A percentile compares a stretch with the other conserved stretches of the same genome.
Evolutionary conservation across 2,329 filamentous ascomycete species (phyloP).

Genomic region (Botryosphaeria agaves): DNA sequence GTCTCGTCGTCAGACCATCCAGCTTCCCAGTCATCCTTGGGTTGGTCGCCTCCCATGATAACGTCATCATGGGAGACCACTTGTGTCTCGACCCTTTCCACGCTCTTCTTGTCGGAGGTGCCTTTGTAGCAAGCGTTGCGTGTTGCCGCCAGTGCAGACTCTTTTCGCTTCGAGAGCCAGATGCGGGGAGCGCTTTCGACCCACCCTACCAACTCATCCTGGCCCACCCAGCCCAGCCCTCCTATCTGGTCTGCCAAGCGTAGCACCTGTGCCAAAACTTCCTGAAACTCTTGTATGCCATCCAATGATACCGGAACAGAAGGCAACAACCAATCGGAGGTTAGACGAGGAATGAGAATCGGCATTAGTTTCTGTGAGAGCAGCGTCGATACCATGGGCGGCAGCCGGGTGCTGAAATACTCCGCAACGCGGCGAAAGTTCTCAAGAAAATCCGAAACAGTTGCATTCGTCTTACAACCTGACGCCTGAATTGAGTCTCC

Average conservation of each 20-base stretch:
- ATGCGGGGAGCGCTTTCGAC: constrained; percentile 60
- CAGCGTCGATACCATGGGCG: constrained; percentile 27
- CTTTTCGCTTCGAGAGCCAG: constrained; percentile 74
- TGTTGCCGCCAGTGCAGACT: constrained; percentile 59
- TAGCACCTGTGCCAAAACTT: constrained; percentile 45
- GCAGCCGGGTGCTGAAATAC: constrained; percentile 34
- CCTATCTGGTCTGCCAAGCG: constrained; percentile 48
- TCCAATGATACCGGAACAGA: constrained; percentile 59
- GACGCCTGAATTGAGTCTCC: constrained; percentile 16
- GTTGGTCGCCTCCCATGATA: constrained; percentile 34
- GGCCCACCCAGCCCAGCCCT: constrained; percentile 42
- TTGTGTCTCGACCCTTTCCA: constrained; percentile 75
- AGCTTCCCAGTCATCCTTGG: constrained; percentile 52
- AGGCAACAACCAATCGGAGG: constrained; percentile 56
- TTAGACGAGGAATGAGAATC: constrained; percentile 47
- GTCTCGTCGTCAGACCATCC: constrained; percentile 59
- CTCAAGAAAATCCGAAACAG: constrained; percentile 12
- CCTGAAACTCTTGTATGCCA: constrained; percentile 55
- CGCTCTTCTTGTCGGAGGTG: constrained; percentile 47
- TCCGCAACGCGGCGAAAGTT: constrained; percentile 26
- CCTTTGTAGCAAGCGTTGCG: constrained; percentile 50
- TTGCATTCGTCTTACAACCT: constrained; percentile 13
- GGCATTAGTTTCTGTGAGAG: constrained; percentile 57
- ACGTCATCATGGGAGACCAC: constrained; percentile 54
- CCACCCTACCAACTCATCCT: constrained; percentile 56